These are phyloP conservation scores for Fusarium nygamai DNA, from an alignment of 2,329 filamentous ascomycete genomes.

Conservation along the genomic window DNA sequence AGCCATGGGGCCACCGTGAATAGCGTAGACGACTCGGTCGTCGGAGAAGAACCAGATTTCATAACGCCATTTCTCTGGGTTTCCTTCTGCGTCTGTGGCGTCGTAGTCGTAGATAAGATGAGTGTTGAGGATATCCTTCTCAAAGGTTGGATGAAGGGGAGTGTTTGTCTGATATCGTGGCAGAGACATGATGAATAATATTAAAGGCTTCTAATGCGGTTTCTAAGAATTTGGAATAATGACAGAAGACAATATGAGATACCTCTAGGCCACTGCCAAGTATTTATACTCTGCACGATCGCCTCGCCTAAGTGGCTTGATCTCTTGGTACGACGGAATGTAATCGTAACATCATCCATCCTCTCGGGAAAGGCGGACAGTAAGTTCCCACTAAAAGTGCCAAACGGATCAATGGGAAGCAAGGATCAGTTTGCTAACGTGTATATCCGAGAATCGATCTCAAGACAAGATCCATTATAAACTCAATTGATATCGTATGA, in stretches of 20 bases:
- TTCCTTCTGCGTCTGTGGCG: constrained; percentile 57
- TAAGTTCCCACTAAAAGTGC: constrained; percentile 7
- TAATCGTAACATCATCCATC: constrained; percentile 6
- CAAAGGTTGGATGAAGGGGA: constrained; percentile 42
- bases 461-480: not conserved
- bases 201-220: rapidly evolving
- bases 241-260: rapidly evolving
- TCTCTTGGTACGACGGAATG: not conserved
- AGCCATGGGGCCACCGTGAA: constrained; percentile 69
- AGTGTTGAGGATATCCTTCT: constrained; percentile 61
- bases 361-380: constrained; percentile 13
- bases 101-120: constrained; percentile 68
- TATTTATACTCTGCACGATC: not conserved
- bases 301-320: not conserved
- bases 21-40: constrained; percentile 64
- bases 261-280: rapidly evolving
- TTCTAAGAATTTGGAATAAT: not conserved
- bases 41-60: constrained; percentile 70
- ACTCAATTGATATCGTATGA: constrained; percentile 31
- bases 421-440: not conserved
- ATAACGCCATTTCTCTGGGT: constrained; percentile 68
- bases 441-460: constrained; percentile 25
- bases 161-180: constrained; percentile 42
- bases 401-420: not conserved
- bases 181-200: constrained; percentile 25